A percentile compares a stretch with the other conserved stretches of the same genome.
phyloP scores from a whole-genome alignment of 345 rosid genomes.

The Balakata baccata region DNA sequence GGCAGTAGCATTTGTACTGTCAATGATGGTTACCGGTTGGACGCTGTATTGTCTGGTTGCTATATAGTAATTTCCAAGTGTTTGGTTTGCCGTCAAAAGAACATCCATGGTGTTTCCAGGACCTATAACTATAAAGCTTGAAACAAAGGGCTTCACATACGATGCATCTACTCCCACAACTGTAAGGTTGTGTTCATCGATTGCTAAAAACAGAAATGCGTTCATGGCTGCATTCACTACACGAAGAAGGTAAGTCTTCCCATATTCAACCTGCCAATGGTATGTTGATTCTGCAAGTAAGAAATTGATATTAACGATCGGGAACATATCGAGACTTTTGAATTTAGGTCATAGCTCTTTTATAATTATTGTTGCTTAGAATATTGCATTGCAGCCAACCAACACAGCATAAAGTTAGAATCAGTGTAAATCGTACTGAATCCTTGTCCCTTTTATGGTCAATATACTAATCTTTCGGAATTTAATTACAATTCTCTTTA shows the following conservation, averaged over 20 bases:
- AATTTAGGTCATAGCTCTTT: too few species aligned
- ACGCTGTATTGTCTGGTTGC: constrained; percentile 35
- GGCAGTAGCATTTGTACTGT: constrained; percentile 80
- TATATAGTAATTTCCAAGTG: constrained; percentile 68
- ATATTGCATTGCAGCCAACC: too few species aligned
- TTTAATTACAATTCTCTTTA: too few species aligned
- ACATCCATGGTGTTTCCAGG: constrained; percentile 84
- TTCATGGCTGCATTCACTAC: constrained; percentile 32
- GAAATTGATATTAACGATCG: not conserved
- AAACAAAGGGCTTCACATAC: constrained; percentile 26
- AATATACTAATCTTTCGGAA: too few species aligned
- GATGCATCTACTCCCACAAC: constrained; percentile 38
- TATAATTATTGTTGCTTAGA: too few species aligned
- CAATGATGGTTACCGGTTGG: constrained; percentile 28
- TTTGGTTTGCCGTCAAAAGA: constrained; percentile 63
- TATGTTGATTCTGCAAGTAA: constrained; percentile 31
- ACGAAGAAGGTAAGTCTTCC: constrained; percentile 39
- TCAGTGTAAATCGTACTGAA: too few species aligned
- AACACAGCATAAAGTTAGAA: too few species aligned
- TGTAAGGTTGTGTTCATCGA: constrained; percentile 32
- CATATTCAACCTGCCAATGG: constrained; percentile 20
- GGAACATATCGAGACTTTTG: too few species aligned
- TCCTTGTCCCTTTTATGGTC: too few species aligned
- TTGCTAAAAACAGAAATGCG: constrained; percentile 28
- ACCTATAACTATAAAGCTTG: constrained; percentile 48